Base-by-base conservation (phyloP, 371 early-diverging fungal genomes). In the Nematocida parisii region DNA sequence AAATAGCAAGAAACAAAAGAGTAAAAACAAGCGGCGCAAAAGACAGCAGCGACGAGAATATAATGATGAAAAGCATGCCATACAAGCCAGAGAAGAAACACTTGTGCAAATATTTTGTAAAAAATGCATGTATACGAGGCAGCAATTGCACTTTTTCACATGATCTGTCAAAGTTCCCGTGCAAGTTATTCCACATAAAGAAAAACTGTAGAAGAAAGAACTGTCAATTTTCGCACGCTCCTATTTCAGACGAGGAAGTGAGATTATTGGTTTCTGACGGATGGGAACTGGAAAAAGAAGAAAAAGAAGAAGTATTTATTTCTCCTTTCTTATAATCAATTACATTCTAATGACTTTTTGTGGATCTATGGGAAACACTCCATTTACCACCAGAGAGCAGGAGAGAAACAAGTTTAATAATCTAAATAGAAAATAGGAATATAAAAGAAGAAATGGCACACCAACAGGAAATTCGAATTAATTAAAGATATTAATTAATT, bases 71-170 rank as follows among this genome's bases (percentile, higher is more conserved):
- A 67, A 77, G 40, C 40, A 57, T 67, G 22, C 61, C 54, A 18
- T 56, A 20, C 22, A 67, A 77, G 71, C 80, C 80, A n/a, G 80
- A 77, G 64, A 84, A 80, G 62, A 86, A 83, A 44, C 80, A 84
- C 22, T 46, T 86, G 22, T 86, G 87, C 73, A 85, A 84, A 75
- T 86, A 85, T 72, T 85, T 84, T 82, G 52, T 86, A 24, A 84
- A 82, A 54, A 84, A 85, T 58, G 70, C 85, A 9, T 86, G 87
- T 62, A 86, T 75, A 39, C 71, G 75, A 57, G 87, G 87, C 24
- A 83, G 83, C 55, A 83, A 75, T 39, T 86, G 87, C 64, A 84
- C 83, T 15, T 86, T 81, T 60, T 86, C 87, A 3, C 87, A 86
- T 61, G 83, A 86, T 67, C 62, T 75, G 68, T 67, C 74, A 20